Conservation (phyloP, 805 yeast species). For the Starmerella sp. region DNA sequence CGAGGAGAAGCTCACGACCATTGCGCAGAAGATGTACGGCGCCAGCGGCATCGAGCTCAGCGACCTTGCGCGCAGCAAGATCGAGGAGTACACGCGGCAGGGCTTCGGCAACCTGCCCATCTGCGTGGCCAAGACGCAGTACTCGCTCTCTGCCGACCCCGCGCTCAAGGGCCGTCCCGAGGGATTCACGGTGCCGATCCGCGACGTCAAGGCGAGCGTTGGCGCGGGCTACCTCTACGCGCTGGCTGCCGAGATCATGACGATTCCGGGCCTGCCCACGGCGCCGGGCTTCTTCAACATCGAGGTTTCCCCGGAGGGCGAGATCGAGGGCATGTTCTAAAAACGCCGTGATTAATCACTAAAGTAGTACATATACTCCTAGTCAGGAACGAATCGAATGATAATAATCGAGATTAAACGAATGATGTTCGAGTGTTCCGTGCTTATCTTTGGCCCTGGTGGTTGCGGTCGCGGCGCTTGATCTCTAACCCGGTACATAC, state of each 20-base stretch:
- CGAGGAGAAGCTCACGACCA: conserved; percentile 65
- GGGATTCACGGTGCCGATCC: conserved; percentile 85
- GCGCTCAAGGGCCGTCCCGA: conserved; percentile 87
- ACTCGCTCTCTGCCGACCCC: conserved; percentile 91
- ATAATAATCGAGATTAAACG: too few relatives aligned
- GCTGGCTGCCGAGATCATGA: conserved; percentile 90
- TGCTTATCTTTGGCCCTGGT: too few relatives aligned
- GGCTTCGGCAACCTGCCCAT: conserved; percentile 87
- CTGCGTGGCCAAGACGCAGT: conserved; percentile 96
- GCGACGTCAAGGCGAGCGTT: conserved; percentile 85
- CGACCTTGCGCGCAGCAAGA: conserved; percentile 69
- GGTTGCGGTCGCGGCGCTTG: too few relatives aligned
- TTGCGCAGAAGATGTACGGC: conserved; percentile 87
- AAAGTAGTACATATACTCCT: not conserved
- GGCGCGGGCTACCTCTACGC: conserved; percentile 98
- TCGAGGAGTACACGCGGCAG: conserved; percentile 70
- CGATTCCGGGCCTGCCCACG: conserved; percentile 95
- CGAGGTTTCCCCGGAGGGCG: conserved; percentile 80
- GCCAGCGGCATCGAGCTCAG: conserved; percentile 74
- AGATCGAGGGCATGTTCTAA: conserved; percentile 83
- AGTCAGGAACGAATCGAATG: too few relatives aligned
- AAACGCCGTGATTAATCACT: not conserved
- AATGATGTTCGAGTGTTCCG: too few relatives aligned
- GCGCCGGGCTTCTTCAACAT: conserved; percentile 96
- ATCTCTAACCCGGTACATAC: too few relatives aligned